Percentiles rank a stretch among this genome's conserved stretches.
These are phyloP conservation scores for Dactylellina cionopaga DNA, from an alignment of 2,329 filamentous ascomycete genomes.

Conservation along the genomic window DNA sequence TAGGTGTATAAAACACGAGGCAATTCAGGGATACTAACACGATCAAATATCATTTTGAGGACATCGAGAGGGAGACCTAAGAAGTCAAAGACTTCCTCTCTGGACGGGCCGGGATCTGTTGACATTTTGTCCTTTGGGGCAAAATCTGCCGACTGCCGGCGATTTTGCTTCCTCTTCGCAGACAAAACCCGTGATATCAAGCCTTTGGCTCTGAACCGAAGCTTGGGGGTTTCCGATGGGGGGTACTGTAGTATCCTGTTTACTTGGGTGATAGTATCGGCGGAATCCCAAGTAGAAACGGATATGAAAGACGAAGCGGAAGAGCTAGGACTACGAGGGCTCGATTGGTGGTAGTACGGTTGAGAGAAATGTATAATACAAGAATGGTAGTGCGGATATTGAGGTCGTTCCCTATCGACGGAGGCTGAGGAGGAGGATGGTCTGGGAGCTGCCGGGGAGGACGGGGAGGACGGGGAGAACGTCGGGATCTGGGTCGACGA, in stretches of 20 bases:
- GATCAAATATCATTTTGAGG: slow-evolving; percentile 52
- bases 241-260: slow-evolving; percentile 20
- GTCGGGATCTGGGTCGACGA: slow-evolving; percentile 44
- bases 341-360: slow-evolving; percentile 7
- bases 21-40: slow-evolving; percentile 22
- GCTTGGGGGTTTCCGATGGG: slow-evolving; percentile 38
- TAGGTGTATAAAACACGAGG: no score
- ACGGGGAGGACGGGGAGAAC: slow-evolving; percentile 18
- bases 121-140: slow-evolving; percentile 45
- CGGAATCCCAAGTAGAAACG: slow-evolving; percentile 47
- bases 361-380: slow-evolving; percentile 50
- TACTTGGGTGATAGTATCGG: slow-evolving; percentile 40
- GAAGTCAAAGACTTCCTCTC: slow-evolving; percentile 50
- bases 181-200: slow-evolving; percentile 52
- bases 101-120: slow-evolving; percentile 34
- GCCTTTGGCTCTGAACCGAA: slow-evolving; percentile 44
- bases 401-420: slow-evolving; percentile 43
- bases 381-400: slow-evolving; percentile 47
- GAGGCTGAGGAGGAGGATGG: slow-evolving; percentile 32
- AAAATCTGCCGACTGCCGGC: slow-evolving; percentile 43
- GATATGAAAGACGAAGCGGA: slow-evolving; percentile 34
- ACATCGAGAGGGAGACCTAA: slow-evolving; percentile 50
- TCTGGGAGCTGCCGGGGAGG: slow-evolving; percentile 18
- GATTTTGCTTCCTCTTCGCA: slow-evolving; percentile 34
- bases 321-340: slow-evolving; percentile 9